phyloP scores from a whole-genome alignment of 805 yeast genomes.

The Hanseniaspora guilliermondii region DNA sequence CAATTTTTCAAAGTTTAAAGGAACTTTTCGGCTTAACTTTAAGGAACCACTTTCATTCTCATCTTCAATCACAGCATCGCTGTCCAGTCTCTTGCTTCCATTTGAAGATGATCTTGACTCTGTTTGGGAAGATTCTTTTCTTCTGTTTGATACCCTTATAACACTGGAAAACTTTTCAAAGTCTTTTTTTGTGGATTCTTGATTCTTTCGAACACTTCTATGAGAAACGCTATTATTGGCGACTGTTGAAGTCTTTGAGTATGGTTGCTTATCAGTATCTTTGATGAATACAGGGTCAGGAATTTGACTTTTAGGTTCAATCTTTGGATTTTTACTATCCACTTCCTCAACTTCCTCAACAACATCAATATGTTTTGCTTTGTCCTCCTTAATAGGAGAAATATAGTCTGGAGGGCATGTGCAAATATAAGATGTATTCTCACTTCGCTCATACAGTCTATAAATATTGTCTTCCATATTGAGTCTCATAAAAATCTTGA shows the following conservation, averaged over 20 bases:
- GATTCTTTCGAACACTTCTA: neutral
- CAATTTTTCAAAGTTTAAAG: neutral
- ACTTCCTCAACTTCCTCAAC: neutral
- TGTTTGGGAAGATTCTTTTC: neutral
- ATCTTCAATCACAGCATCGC: neutral
- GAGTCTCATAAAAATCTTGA: conserved; percentile 1
- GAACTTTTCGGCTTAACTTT: neutral
- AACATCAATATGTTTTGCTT: neutral
- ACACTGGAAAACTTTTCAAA: neutral
- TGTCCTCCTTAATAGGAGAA: neutral
- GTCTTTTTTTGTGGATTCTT: neutral
- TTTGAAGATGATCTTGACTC: neutral
- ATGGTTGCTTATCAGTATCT: neutral
- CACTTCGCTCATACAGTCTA: conserved; percentile 2
- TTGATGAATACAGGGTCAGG: neutral
- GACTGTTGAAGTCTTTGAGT: neutral
- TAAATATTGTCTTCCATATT: neutral
- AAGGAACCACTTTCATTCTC: neutral
- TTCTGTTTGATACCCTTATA: neutral
- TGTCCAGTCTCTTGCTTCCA: neutral
- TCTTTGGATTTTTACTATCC: neutral
- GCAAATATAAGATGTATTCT: conserved; percentile 3
- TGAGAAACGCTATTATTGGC: neutral
- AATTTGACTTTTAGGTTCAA: neutral
- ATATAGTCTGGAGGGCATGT: neutral